phyloP scores from a whole-genome alignment of 768 basidiomycete species.

The Coprinopsis marcescibilis region DNA sequence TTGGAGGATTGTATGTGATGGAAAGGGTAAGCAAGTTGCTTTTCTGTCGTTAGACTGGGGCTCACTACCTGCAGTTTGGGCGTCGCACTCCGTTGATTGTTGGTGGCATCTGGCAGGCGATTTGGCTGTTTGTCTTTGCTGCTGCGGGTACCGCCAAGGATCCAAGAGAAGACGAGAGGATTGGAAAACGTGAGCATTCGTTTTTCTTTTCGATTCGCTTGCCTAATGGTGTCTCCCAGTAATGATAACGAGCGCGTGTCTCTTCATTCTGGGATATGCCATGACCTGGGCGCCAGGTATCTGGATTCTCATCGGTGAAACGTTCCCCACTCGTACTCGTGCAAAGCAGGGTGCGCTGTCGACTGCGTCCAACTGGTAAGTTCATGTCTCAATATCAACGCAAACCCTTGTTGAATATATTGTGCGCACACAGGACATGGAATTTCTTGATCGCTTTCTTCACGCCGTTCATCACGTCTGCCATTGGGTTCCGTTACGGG shows the following conservation, averaged over 20 bases:
- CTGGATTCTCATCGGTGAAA: slow-evolving; percentile 77
- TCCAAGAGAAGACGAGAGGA: slow-evolving; percentile 38
- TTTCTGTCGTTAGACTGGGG: not conserved
- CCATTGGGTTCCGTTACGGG: slow-evolving; percentile 58
- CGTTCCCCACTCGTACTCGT: slow-evolving; percentile 66
- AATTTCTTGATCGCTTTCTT: slow-evolving; percentile 73
- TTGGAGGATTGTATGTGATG: slow-evolving; percentile 70
- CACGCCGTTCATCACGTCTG: slow-evolving; percentile 62
- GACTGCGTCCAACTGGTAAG: slow-evolving; percentile 53
- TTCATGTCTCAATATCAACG: slow-evolving; percentile 1
- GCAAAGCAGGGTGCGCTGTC: slow-evolving; percentile 67
- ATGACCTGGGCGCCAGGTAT: slow-evolving; percentile 71
- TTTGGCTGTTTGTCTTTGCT: slow-evolving; percentile 70
- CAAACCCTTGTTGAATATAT: not conserved
- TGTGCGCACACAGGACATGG: slow-evolving; percentile 41
- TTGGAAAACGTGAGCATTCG: slow-evolving; percentile 44
- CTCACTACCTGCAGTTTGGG: slow-evolving; percentile 40
- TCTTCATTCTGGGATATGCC: slow-evolving; percentile 70
- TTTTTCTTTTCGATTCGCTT: not conserved
- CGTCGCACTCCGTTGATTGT: slow-evolving; percentile 58
- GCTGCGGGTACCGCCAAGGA: slow-evolving; percentile 62
- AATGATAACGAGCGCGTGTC: slow-evolving; percentile 61
- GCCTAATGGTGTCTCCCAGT: slow-evolving; percentile 32
- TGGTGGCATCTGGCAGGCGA: slow-evolving; percentile 65
- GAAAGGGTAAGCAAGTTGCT: slow-evolving; percentile 38